Evolutionary conservation across 2,329 filamentous ascomycete species (phyloP), one percentile per base, ranked within the genome.

Genomic region (Colletotrichum lupini): DNA sequence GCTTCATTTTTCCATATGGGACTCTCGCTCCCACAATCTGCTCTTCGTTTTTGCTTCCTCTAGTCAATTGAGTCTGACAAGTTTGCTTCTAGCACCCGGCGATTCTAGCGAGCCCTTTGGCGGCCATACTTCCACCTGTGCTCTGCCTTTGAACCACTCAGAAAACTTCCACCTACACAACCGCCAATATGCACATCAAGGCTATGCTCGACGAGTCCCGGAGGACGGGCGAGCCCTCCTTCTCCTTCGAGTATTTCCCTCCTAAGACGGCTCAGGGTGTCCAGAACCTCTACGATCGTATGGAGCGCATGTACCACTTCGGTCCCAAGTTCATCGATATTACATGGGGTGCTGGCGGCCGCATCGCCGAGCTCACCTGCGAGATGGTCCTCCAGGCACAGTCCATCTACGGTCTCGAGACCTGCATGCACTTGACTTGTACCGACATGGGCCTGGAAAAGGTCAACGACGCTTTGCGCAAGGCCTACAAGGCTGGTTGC

Each of bases 171-270:
- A 49, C 7, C 53, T 11, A 26, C 61, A 26, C 42, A 57, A 59
- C 35, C 55, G 42, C 66, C 63, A 92, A 81, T 76, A 98, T 99
- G 96, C 97, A 98, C 86, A 96, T 99, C 88, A 94, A 93, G 77
- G 92, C 97, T 79, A 98, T 98, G 88, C 89, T 99, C 79, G 88
- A 90, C 78, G 93, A 96, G 78, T 92, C 95, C 83, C 91, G 95
- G 84, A 89, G 90, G 85, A 91, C 92, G 80, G 91, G 92, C 81
- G 90, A 93, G 79, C 93, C 95, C 71, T 97, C 95, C 81, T 98
- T 98, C 88, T 99, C 97, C 73, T 99, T 99, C 87, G 97, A 99
- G 84, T 99, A 98, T 88, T 99, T 99, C 85, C 97, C 97, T 64
- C 97, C 97, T 52, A 99, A 99, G 87, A 99, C 97, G 8, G 93